These are phyloP conservation scores for Saturnispora ahearnii DNA, from an alignment of 805 yeast genomes.

Conservation along the genomic window DNA sequence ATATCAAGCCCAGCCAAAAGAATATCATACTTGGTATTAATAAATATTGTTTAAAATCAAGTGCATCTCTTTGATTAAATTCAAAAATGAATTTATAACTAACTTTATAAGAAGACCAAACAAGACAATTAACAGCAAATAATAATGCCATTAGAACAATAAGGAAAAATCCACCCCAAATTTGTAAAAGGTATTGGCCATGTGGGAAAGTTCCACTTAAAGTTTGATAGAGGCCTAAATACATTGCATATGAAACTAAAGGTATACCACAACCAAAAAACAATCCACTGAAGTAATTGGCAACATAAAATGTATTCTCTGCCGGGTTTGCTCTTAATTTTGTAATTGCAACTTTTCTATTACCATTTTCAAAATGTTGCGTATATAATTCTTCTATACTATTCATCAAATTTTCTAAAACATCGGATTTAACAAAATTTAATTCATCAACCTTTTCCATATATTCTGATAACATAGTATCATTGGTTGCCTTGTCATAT, in stretches of 20 bases:
- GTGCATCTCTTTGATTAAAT: constrained; percentile 57
- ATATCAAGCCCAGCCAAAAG: constrained; percentile 48
- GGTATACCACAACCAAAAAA: constrained; percentile 66
- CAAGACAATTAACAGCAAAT: constrained; percentile 58
- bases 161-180: constrained; percentile 89
- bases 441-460: constrained; percentile 48
- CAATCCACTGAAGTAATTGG: constrained; percentile 56
- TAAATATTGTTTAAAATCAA: constrained; percentile 58
- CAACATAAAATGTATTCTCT: constrained; percentile 32
- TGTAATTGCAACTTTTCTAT: constrained; percentile 63
- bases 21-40: constrained; percentile 55
- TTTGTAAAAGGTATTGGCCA: constrained; percentile 58
- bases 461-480: constrained; percentile 37
- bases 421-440: constrained; percentile 55
- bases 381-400: constrained; percentile 64
- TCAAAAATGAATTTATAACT: constrained; percentile 92
- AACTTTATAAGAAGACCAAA: constrained; percentile 68
- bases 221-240: constrained; percentile 33
- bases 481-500: constrained; percentile 65
- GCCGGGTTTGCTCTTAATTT: constrained; percentile 45
- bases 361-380: constrained; percentile 56
- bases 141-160: constrained; percentile 50
- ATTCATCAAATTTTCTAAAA: constrained; percentile 52
- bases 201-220: constrained; percentile 37
- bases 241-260: constrained; percentile 49